Conservation (phyloP, 148 eudicot species). For the Cornus controversa region DNA sequence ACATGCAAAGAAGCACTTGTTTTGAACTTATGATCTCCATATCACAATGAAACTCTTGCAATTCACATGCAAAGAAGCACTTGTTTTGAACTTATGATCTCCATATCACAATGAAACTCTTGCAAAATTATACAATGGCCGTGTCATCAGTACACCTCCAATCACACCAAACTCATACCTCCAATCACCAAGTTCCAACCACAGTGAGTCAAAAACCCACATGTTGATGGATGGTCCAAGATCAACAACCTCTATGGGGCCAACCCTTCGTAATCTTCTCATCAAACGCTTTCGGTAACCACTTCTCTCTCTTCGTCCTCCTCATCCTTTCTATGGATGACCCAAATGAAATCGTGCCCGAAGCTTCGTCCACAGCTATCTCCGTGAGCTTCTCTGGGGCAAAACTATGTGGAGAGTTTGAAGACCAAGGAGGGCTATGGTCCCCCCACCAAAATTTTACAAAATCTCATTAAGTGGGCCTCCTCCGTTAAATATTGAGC, state of each 20-base stretch:
- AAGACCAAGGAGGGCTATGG: no score
- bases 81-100: no score
- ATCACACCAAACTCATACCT: conserved; percentile 9
- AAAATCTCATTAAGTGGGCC: no score
- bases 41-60: no score
- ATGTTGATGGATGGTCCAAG: conserved; percentile 11
- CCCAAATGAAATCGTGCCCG: conserved; percentile 18
- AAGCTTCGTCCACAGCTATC: conserved; percentile 15
- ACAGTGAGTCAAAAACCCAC: conserved; percentile 24
- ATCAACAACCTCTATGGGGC: conserved; percentile 23
- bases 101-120: no score
- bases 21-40: no score
- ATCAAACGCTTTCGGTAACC: conserved; percentile 11
- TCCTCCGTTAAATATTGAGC: no score
- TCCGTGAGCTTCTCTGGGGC: conserved; percentile 23
- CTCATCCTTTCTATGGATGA: background rate
- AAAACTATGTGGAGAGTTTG: no score
- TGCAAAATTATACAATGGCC: conserved; percentile 17
- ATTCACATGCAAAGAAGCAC: no score
- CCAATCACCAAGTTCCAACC: conserved; percentile 24
- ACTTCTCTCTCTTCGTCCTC: background rate
- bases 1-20: no score
- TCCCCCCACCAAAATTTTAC: no score
- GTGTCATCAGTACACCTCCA: conserved; percentile 17
- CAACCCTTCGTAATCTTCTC: conserved; percentile 12